These are phyloP conservation scores for Bruguiera parviflora DNA, from an alignment of 345 rosid genomes.

Conservation along the genomic window DNA sequence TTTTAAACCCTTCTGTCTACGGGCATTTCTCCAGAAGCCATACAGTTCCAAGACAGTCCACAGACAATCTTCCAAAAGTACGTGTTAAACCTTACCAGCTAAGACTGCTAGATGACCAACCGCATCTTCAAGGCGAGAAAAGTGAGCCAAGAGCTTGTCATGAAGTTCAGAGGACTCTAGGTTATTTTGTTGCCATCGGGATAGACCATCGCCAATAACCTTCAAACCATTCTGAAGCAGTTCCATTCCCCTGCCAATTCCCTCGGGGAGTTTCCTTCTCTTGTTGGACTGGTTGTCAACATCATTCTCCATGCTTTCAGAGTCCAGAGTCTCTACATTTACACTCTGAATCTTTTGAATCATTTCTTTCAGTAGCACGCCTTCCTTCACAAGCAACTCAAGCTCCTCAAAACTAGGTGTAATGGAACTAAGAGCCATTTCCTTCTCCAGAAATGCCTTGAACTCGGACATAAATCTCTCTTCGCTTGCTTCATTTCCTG, in stretches of 20 bases:
- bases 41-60: background rate
- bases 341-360: slow-evolving; percentile 27
- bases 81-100: slow-evolving; percentile 16
- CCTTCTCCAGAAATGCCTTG: slow-evolving; percentile 84
- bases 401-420: slow-evolving; percentile 43
- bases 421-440: slow-evolving; percentile 43
- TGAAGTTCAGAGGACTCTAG: slow-evolving; percentile 43
- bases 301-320: slow-evolving; percentile 33
- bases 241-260: slow-evolving; percentile 67
- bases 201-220: slow-evolving; percentile 56
- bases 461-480: slow-evolving; percentile 74
- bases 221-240: slow-evolving; percentile 70
- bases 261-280: slow-evolving; percentile 83
- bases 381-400: slow-evolving; percentile 55
- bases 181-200: slow-evolving; percentile 49
- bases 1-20: no score
- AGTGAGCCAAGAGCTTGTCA: slow-evolving; percentile 52
- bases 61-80: background rate
- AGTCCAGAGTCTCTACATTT: slow-evolving; percentile 15
- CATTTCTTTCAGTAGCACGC: slow-evolving; percentile 44
- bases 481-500: slow-evolving; percentile 56
- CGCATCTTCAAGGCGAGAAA: slow-evolving; percentile 62
- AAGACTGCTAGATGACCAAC: slow-evolving; percentile 52
- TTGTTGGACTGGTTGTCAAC: slow-evolving; percentile 41
- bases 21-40: background rate